Evolutionary conservation across 116 monocot genomes (phyloP).

Genomic region (Papilionanthe hybrid): DNA sequence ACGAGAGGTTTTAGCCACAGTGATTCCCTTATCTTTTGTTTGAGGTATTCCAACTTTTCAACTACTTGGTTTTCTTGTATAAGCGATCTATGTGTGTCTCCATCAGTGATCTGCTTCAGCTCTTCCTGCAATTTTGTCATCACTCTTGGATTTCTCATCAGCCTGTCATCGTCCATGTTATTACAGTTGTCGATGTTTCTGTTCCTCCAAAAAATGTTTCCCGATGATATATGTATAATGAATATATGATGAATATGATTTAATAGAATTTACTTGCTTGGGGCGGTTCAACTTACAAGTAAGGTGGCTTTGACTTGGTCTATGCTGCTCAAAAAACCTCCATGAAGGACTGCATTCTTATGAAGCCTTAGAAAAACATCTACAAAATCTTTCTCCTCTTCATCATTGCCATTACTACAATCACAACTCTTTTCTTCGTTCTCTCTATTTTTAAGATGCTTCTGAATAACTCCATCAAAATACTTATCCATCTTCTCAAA

Average conservation of each 20-base stretch:
- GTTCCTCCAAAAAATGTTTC: constrained; percentile 31
- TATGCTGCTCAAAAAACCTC: constrained; percentile 3
- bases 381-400: neutral
- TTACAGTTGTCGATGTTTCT: constrained; percentile 26
- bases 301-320: constrained; percentile 20
- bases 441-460: neutral
- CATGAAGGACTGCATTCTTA: neutral
- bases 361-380: neutral
- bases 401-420: neutral
- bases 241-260: neutral
- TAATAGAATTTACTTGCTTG: too few relatives aligned
- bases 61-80: constrained; percentile 5
- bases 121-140: constrained; percentile 21
- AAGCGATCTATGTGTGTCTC: neutral
- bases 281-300: constrained; percentile 2
- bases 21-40: constrained; percentile 16
- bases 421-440: neutral
- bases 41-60: constrained; percentile 9
- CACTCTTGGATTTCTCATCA: constrained; percentile 19
- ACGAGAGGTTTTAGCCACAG: constrained; percentile 21
- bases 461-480: neutral
- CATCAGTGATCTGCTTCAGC: neutral
- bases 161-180: constrained; percentile 34
- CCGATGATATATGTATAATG: constrained; percentile 1
- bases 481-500: constrained; percentile 15